Base-by-base conservation (phyloP, 2,329 filamentous ascomycete species). In the Alternaria infectoria region DNA sequence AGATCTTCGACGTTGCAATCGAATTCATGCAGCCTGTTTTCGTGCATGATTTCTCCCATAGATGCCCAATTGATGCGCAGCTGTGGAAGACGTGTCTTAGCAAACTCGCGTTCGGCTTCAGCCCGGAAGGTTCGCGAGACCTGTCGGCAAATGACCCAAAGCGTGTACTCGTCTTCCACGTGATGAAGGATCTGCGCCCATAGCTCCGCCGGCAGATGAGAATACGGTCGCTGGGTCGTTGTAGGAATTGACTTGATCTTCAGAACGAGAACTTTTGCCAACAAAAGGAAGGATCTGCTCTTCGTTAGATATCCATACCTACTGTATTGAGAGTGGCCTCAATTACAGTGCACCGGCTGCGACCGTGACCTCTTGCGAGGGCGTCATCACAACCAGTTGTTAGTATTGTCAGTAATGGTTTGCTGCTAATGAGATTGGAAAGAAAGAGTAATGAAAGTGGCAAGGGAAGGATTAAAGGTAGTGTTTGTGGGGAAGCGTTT, bases 81-180 rank as follows among this genome's bases (percentile, higher is more conserved):
- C 11, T 26, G 5, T 43, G 47, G 40, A 11, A 62, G 47, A 5
- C 47, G 40, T 17, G 23, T 54, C n/a, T 43, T 17, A 13, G 21
- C 47, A 21, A 61, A 57, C 12, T 57, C 54, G 36, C 40, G 40
- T 15, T 64, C 61, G 12, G 52, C 57, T 49, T 64, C 57, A 4
- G 40, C 19, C n/a, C 52, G 28, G 6, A 61, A 23, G 26, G 40
- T 19, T 15, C 21, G 40, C 8, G 32, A 54, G 5, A 57, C 54
- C 36, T 57, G 62, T 8, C 54, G 58, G n/a, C 58, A 60, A n/a
- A 30, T 23, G 6, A 57, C 45, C 58, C 58, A 64, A 21, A 64
- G 54, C 5, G 46, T 64, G 54, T 46, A 58, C 7, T 57, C 45
- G 30, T 61, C 54, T 32, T 61, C 58, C 11, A 61, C 17, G 26